Evolutionary conservation across 768 basidiomycete species (phyloP).

Genomic region (Pulveroboletus sp.): DNA sequence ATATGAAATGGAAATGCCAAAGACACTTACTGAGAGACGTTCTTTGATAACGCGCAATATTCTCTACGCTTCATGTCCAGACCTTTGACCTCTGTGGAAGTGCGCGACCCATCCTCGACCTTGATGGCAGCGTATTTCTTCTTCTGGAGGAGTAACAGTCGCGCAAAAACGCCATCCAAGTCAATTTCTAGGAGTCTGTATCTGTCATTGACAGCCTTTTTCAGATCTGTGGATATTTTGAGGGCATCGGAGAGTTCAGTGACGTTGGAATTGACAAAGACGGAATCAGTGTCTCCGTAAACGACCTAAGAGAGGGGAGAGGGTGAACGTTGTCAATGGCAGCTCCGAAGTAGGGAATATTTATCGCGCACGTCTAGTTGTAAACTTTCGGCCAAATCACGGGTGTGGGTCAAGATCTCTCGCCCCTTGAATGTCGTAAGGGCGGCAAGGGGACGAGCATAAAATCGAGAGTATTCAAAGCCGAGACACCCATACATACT

Average conservation of each 20-base stretch:
- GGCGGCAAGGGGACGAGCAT: slow-evolving; percentile 93
- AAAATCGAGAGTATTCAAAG: slow-evolving; percentile 95
- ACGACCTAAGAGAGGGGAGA: slow-evolving; percentile 61
- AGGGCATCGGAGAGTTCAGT: slow-evolving; percentile 84
- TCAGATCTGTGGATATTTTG: slow-evolving; percentile 88
- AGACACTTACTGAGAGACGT: slow-evolving; percentile 76
- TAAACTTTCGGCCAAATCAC: slow-evolving; percentile 86
- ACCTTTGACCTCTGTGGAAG: slow-evolving; percentile 89
- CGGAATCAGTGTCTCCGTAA: slow-evolving; percentile 98
- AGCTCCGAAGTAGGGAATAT: background rate
- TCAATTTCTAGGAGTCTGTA: slow-evolving; percentile 97
- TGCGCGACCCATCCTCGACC: slow-evolving; percentile 75
- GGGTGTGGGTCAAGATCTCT: slow-evolving; percentile 91
- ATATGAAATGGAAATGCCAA: background rate
- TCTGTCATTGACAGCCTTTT: slow-evolving; percentile 93
- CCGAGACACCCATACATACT: slow-evolving; percentile 99
- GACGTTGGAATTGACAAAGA: slow-evolving; percentile 96
- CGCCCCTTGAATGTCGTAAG: slow-evolving; percentile 97
- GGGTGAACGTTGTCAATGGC: background rate
- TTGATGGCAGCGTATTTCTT: slow-evolving; percentile 99
- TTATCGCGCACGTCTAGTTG: slow-evolving; percentile 75
- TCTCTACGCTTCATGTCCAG: slow-evolving; percentile 99
- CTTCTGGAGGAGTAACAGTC: slow-evolving; percentile 90
- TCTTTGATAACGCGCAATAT: slow-evolving; percentile 88
- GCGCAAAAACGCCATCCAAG: slow-evolving; percentile 89